phyloP scores from a whole-genome alignment of 805 yeast genomes.

The Zygotorulaspora florentina region DNA sequence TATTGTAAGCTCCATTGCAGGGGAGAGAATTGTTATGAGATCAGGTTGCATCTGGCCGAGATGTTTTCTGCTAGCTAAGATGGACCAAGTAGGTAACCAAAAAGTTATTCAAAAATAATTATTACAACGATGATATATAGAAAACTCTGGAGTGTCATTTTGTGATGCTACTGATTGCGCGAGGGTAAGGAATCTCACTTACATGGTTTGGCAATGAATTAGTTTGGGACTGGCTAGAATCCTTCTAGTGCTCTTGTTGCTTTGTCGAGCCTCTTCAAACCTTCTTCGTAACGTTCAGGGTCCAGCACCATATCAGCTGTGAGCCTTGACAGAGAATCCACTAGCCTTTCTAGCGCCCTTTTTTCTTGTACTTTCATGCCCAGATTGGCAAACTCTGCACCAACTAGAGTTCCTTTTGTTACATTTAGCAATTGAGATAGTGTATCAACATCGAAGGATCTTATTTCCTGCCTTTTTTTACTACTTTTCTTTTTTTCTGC shows the following conservation, averaged over 20 bases:
- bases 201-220: background rate
- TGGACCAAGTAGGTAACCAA: background rate
- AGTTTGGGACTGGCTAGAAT: slow-evolving; percentile 33
- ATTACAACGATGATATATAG: too few species aligned
- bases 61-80: too few species aligned
- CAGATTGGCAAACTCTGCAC: slow-evolving; percentile 64
- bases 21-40: too few species aligned
- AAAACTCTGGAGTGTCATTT: background rate
- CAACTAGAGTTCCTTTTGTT: slow-evolving; percentile 41
- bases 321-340: slow-evolving; percentile 77
- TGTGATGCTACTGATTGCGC: background rate
- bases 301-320: slow-evolving; percentile 90
- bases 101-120: background rate
- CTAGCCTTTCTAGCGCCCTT: slow-evolving; percentile 74
- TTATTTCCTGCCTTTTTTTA: slow-evolving; percentile 15
- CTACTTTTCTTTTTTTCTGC: slow-evolving; percentile 4
- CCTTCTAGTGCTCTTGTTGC: slow-evolving; percentile 89
- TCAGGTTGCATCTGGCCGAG: too few species aligned
- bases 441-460: slow-evolving; percentile 34
- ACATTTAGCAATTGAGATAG: slow-evolving; percentile 37
- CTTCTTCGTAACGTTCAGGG: slow-evolving; percentile 73
- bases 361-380: slow-evolving; percentile 74
- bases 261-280: slow-evolving; percentile 70
- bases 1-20: too few species aligned
- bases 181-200: too few species aligned